Conservation (phyloP, 2,329 filamentous ascomycete genomes). For the Penicillium glabrum region DNA sequence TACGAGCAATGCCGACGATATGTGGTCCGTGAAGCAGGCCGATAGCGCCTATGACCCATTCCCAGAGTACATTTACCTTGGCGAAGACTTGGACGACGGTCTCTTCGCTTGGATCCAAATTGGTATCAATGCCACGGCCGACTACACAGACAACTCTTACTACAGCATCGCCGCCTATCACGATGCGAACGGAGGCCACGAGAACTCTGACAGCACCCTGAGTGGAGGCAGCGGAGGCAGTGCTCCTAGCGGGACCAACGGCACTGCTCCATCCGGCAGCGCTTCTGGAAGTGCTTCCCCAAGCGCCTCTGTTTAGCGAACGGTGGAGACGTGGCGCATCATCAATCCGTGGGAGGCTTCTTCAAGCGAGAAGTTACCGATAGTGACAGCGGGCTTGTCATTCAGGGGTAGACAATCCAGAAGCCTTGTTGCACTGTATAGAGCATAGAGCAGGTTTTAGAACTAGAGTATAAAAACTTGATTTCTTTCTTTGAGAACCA, state of each 20-base stretch:
- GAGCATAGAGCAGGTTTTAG: background rate
- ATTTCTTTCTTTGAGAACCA: background rate
- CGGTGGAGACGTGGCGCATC: background rate
- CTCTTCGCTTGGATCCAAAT: conserved; percentile 53
- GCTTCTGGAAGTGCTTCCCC: conserved; percentile 6
- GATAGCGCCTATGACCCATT: conserved; percentile 52
- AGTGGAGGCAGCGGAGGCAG: conserved; percentile 5
- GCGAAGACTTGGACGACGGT: conserved; percentile 49
- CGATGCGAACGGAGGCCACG: conserved; percentile 17
- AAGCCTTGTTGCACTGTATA: background rate
- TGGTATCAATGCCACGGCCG: conserved; percentile 45
- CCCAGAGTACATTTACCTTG: conserved; percentile 55
- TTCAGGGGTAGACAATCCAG: background rate
- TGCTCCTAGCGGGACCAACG: conserved; percentile 6
- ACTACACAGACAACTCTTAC: conserved; percentile 21
- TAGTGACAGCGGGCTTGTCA: background rate
- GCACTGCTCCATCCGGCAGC: conserved; percentile 1
- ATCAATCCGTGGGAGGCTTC: background rate
- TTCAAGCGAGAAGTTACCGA: background rate
- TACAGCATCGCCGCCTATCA: conserved; percentile 21
- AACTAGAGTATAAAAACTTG: background rate
- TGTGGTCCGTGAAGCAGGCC: conserved; percentile 40
- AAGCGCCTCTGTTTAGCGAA: conserved; percentile 2
- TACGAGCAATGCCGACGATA: conserved; percentile 47
- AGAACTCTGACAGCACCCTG: conserved; percentile 9